Evolutionary conservation across 1,284 basidiomycete species (phyloP), one percentile per base, ranked within the genome.

Genomic region (Macrocystidia cucumis): DNA sequence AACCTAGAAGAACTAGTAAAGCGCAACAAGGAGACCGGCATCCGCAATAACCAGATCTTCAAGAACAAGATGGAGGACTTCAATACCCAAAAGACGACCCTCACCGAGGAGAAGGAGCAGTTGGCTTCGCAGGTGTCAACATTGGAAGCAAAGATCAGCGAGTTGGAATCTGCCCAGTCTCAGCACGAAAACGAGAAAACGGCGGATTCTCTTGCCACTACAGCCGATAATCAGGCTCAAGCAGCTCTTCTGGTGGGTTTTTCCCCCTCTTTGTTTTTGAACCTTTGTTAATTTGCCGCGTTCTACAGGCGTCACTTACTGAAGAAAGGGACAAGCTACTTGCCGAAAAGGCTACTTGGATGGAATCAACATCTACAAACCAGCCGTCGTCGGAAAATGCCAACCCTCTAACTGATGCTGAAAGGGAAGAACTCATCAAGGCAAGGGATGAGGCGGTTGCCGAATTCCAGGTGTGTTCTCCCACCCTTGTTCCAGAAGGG

Each of bases 251-350:
- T 77, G 30, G 75, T 79, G 46, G 18, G 3, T 60, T 67, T 69
- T 21, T 9, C 21, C 29, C 3, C 5, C 9, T n/a, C 24, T 9
- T 13, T n/a, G 37, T 37, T 13, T 37, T 34, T 27, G 17, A 19
- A 13, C 24, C 18, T 34, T 32, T 18, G 9, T 17, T 9, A 30
- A 12, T 9, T 28, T 39, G 12, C 35, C 17, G n/a, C 19, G 19
- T 23, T 35, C 13, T 31, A 1, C 29, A 85, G 82, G 58, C 67
- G 33, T 45, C 64, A 22, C 52, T 85, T n/a, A 66, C 59, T 20
- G 63, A 66, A 22, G 81, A 86, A 49, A 64, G 74, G 20, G 79
- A 84, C 44, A 62, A 59, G 32, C 54, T 85, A 3, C 54, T 77
- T 16, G 63, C 63, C 1, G 81, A 84, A 48, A 84, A 75, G 49